Evolutionary conservation across 192 early-diverging fungal species (phyloP), one percentile per base, ranked within the genome.

Genomic region (Coemansia sp.): DNA sequence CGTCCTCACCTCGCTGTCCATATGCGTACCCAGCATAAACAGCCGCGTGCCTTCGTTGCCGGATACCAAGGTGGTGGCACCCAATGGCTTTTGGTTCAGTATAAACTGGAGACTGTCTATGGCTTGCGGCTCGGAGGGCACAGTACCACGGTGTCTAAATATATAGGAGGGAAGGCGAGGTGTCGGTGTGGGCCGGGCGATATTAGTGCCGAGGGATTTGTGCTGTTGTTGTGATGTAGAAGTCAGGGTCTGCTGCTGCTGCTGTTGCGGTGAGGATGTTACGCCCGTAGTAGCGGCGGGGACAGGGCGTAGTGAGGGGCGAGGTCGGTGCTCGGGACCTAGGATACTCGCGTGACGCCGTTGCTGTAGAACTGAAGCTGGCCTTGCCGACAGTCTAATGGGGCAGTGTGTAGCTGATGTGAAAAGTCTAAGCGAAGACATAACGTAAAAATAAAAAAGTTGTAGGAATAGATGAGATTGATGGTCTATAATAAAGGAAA

Each of bases 81-180:
- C 64, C 6, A 75, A 60, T 18, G 74, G 74, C 33, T 41, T 64
- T 46, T 71, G 63, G 41, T 65, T 57, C 43, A 75, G 24, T 22
- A 75, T 65, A n/a, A 70, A 75, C 68, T 75, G 66, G 55, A 75
- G 22, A 7, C 40, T 22, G 57, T 64, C 66, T 20, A 75, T 43
- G 1, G 68, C 63, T 36, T 75, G 68, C 10, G 73, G 73, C 8
- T 68, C 68, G 4, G 24, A 36, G 3, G 73, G 73, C 5, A 60
- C 40, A 2, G 64, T 34, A 1, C 73, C 73, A 11, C 46, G 58
- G 31, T 74, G 52, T 15, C 67, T 47, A 43, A 73, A 73, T 2
- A 66, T 62, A 34, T 64, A 53, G 65, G 44, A 41, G 16, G 60
- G 55, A 22, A 43, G 13, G 7, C 20, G 24, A 41, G 20, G 55